Evolutionary conservation across 768 basidiomycete species (phyloP).

Genomic region (Rhodotorula sphaerocarpa): DNA sequence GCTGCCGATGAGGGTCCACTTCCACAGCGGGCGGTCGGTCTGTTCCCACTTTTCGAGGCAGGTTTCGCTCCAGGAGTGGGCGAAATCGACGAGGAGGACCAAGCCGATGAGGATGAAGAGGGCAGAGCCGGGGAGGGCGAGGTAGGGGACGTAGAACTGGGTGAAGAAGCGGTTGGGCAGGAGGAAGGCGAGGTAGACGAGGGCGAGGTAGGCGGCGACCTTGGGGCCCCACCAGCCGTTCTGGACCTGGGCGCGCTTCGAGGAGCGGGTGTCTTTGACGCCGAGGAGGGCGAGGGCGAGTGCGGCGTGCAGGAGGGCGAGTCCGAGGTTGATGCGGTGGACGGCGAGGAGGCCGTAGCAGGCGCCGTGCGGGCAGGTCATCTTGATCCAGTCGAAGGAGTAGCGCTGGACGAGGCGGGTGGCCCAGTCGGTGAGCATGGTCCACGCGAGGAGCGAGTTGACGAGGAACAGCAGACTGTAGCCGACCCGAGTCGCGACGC

Average conservation of each 20-base stretch:
- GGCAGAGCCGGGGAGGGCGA: conserved; percentile 78
- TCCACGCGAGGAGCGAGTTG: conserved; percentile 92
- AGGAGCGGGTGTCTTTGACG: conserved; percentile 76
- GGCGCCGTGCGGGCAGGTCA: conserved; percentile 85
- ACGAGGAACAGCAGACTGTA: conserved; percentile 82
- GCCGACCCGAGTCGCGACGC: conserved; percentile 57
- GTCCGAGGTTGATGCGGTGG: conserved; percentile 92
- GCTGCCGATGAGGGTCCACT: conserved; percentile 87
- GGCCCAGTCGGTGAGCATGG: conserved; percentile 84
- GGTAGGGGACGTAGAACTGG: conserved; percentile 76
- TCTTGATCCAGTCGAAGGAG: conserved; percentile 95
- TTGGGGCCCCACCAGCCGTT: conserved; percentile 99
- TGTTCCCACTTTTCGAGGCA: conserved; percentile 94
- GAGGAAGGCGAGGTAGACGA: conserved; percentile 75
- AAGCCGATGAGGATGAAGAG: conserved; percentile 94
- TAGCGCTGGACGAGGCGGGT: conserved; percentile 81
- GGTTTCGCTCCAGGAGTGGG: conserved; percentile 95
- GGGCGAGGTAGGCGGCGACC: conserved; percentile 74
- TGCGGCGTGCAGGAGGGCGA: conserved; percentile 77
- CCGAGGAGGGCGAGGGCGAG: conserved; percentile 72
- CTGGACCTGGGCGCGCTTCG: conserved; percentile 89
- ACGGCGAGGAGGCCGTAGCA: conserved; percentile 96
- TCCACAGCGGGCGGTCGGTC: conserved; percentile 75
- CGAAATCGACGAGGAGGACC: conserved; percentile 94
- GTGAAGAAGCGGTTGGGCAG: conserved; percentile 98